Base-by-base conservation (phyloP, 2,329 filamentous ascomycete species). In the Chalara sp. region DNA sequence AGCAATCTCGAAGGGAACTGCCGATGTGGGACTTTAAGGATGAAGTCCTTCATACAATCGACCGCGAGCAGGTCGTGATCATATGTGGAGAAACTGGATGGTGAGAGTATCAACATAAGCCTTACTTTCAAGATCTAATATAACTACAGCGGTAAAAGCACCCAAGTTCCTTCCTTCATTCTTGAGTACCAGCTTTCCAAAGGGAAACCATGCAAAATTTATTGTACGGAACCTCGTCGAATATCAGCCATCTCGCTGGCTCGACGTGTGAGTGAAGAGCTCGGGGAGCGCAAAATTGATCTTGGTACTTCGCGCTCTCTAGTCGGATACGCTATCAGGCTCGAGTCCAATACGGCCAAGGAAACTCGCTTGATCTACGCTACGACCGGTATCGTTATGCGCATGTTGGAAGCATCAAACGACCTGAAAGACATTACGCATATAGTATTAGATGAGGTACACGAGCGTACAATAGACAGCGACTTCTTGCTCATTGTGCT, bases 191-290 rank as follows among this genome's bases (percentile, higher is more conserved):
- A 96, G 63, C 78, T 99, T 46, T 80, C 82, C 3, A 80, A 85
- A 55, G 92, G 91, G 5, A 85, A 83, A 56, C 74, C 81, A 5
- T 97, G 91, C 70, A 96, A 95, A 63, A 84, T 99, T 8, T 97
- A 92, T 66, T 96, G 93, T 65, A 96, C 93, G 0, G 91, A 99
- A 65, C 93, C 93, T 35, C 83, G 93, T 42, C 84, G 93, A 65
- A 99, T 99, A 55, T 99, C 93, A 12, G 93, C 93, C 7, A 92
- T 99, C 40, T 97, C 93, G 11, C 74, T 99, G 45, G 93, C 93
- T 40, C 84, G 88, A 50, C 85, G 93, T 63, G 93, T 99, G 13
- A 96, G 91, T 63, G 89, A 96, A 67, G 93, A 99, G 65, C 76
- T 99, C 29, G 93, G 93, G 6, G 93, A 99, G 67, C 81, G 78